Base-by-base conservation (phyloP, 2,329 filamentous ascomycete species). In the Colletotrichum orchidophilum region DNA sequence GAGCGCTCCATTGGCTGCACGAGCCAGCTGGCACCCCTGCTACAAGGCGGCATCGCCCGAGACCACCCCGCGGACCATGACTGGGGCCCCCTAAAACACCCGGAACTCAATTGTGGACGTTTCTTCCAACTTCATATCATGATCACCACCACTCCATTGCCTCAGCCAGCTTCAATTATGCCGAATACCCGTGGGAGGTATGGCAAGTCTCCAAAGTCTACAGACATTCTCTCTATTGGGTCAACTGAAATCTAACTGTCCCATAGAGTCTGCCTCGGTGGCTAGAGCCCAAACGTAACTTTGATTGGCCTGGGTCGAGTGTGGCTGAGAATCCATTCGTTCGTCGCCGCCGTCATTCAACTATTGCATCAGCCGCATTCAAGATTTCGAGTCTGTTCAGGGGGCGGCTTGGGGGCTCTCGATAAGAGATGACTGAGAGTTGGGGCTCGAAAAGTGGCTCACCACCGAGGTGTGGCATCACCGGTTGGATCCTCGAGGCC, bases 41-140 rank as follows among this genome's bases (percentile, higher is more conserved):
- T 21, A 53, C 35, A 35, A 39, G 63, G 52, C 64, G 57, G 63
- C 31, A 68, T 15, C 39, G 64, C 33, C 68, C 68, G 68, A 35
- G 52, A 58, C 26, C 21, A 24, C 57, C 50, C 57, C 58, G 49
- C 58, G 1, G n/a, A 15, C 35, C 24, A 31, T 31, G 26, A 27
- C 33, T 49, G 46, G 68, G 63, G 11, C 24, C 60, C 63, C 64
- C 52, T 54, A 39, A 53, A 5, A 33, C 18, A 24, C 18, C 35
- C n/a, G 53, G 24, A 49, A 66, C 46, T 66, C 54, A 61, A 69
- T 69, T 39, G 21, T 8, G 27, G 26, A 52, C 55, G 39, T 57
- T 65, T 60, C 66, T 69, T 65, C 66, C 66, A 39, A 70, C 66
- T 66, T 60, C 66, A 66, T 33, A 18, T 33, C 62, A 66, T 21